Percentiles rank a stretch among this genome's conserved stretches.
These are phyloP conservation scores for Astragalus glycyphyllos DNA, from an alignment of 306 rosid genomes.

Conservation along the genomic window DNA sequence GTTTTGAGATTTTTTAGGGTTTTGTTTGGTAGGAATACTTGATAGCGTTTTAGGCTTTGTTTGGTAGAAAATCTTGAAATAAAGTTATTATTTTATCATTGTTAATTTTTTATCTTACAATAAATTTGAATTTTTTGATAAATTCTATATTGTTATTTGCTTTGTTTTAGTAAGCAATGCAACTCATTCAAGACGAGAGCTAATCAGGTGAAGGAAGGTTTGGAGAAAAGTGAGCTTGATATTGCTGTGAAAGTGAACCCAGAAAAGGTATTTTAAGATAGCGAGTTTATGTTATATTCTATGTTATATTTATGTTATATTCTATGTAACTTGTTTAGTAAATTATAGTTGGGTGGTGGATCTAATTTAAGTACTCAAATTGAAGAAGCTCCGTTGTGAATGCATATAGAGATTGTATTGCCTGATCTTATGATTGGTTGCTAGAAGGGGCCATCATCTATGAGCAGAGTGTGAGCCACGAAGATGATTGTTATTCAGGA, in stretches of 20 bases:
- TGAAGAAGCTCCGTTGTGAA: too few species aligned
- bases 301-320: too few species aligned
- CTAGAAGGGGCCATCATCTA: too few species aligned
- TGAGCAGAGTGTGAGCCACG: neutral
- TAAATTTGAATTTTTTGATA: neutral
- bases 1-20: too few species aligned
- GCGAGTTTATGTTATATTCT: constrained; percentile 12
- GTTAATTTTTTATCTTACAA: too few species aligned
- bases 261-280: constrained; percentile 59
- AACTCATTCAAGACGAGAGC: constrained; percentile 69
- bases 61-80: neutral
- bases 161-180: constrained; percentile 72
- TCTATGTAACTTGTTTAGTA: too few species aligned
- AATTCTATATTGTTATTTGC: neutral
- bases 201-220: constrained; percentile 58
- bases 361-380: too few species aligned
- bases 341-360: too few species aligned
- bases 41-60: too few species aligned
- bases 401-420: too few species aligned
- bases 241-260: constrained; percentile 71
- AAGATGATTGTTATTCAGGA: neutral
- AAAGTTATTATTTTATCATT: neutral
- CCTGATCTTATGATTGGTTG: too few species aligned
- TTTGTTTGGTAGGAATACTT: neutral
- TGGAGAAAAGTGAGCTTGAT: constrained; percentile 58